Evolutionary conservation across 2,329 filamentous ascomycete genomes (phyloP), one percentile per base, ranked within the genome.

Genomic region (Aspergillus sp.): DNA sequence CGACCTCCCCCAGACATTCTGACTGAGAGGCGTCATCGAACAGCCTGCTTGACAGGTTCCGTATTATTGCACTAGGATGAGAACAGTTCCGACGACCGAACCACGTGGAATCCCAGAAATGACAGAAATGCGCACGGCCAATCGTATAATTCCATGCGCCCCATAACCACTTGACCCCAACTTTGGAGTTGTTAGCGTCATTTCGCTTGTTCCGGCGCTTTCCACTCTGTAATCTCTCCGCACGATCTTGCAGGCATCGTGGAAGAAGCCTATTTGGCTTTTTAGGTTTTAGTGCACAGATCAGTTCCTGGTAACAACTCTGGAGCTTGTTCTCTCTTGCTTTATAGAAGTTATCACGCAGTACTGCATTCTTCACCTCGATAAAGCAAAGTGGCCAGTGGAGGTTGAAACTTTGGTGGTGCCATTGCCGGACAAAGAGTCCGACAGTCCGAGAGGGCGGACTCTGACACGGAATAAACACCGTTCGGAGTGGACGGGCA

Each of bases 31-130:
- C 37, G 48, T 57, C 48, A 57, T 57, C 41, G 24, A 47, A 20
- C 34, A 22, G 37, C 13, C 33, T 44, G 45, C 13, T 34, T 54
- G 33, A 42, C 37, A 58, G 27, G 34, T 19, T 47, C 46, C 19
- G 41, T 50, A 30, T 47, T n/a, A 17, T 47, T 22, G 13, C 44
- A 41, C 42, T 48, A 53, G 56, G 59, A 58, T 30, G 20, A 48
- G 54, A 59, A 59, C 52, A 51, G 41, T 53, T 50, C 60, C 51
- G 44, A 51, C 51, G 40, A 49, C 55, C 56, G 53, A 60, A 61
- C 63, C 63, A 65, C 63, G 63, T 65, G 63, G 63, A 59, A 61
- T 57, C 53, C 47, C 59, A 44, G 52, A 60, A 59, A 57, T 65
- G 52, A 60, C 56, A 59, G 59, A 44, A 51, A 44, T 45, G 55